phyloP scores from a whole-genome alignment of 768 basidiomycete genomes.

The Mycena vulgaris region DNA sequence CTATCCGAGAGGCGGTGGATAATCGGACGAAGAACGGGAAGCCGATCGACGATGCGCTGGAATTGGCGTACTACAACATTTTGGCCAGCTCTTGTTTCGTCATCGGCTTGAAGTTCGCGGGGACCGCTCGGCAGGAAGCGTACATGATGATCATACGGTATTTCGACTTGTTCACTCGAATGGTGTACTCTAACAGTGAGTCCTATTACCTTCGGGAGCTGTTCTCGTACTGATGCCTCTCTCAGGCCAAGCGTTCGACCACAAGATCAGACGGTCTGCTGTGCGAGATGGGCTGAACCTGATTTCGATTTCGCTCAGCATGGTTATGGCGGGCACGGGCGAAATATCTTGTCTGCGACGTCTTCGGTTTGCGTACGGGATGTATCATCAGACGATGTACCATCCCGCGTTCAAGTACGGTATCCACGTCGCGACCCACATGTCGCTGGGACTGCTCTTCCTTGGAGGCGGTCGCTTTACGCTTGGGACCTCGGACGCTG shows the following conservation, averaged over 20 bases:
- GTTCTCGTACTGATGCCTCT: constrained; percentile 23
- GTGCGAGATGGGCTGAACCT: constrained; percentile 91
- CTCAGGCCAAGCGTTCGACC: constrained; percentile 85
- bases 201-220: constrained; percentile 13
- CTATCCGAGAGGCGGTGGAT: constrained; percentile 75
- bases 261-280: constrained; percentile 89
- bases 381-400: constrained; percentile 76
- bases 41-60: constrained; percentile 77
- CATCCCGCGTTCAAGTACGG: constrained; percentile 86
- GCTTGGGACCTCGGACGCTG: constrained; percentile 91
- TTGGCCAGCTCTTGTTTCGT: constrained; percentile 93
- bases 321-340: constrained; percentile 98
- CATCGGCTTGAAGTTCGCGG: constrained; percentile 93
- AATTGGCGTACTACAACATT: constrained; percentile 94
- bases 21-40: constrained; percentile 62
- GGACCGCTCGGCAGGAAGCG: constrained; percentile 92
- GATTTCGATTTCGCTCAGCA: constrained; percentile 87
- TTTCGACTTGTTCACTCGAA: constrained; percentile 84
- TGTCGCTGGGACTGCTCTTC: constrained; percentile 93
- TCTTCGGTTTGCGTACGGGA: constrained; percentile 91
- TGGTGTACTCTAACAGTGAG: constrained; percentile 80
- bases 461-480: constrained; percentile 95
- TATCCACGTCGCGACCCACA: constrained; percentile 90
- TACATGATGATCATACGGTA: constrained; percentile 86
- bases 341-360: constrained; percentile 92